Conservation (phyloP, 768 basidiomycete species). For the Boletus insuetus region DNA sequence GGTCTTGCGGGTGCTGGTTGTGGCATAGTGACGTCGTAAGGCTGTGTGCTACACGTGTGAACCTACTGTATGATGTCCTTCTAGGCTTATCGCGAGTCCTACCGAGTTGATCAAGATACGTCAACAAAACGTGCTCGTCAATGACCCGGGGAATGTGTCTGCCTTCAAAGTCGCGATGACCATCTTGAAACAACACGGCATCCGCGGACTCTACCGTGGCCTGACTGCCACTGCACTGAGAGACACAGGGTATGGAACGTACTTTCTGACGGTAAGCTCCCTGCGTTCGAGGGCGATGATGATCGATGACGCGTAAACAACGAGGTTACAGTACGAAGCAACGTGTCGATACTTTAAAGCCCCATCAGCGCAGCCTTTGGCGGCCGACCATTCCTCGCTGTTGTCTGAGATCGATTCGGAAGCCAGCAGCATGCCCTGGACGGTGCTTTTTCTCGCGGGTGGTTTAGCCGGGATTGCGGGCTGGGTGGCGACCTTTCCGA, state of each 20-base stretch:
- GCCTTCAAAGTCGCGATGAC: slow-evolving; percentile 51
- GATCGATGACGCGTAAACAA: slow-evolving; percentile 5
- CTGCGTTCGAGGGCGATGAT: background rate
- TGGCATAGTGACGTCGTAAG: slow-evolving; percentile 78
- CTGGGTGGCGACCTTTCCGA: slow-evolving; percentile 81
- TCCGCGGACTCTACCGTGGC: slow-evolving; percentile 76
- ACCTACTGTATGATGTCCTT: background rate
- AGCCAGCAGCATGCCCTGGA: slow-evolving; percentile 42
- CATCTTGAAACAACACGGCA: slow-evolving; percentile 54
- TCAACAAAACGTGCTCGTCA: slow-evolving; percentile 55
- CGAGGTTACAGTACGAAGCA: slow-evolving; percentile 54
- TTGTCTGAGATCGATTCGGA: slow-evolving; percentile 41
- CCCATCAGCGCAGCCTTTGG: slow-evolving; percentile 1
- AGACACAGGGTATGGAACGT: slow-evolving; percentile 82
- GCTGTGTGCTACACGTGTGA: slow-evolving; percentile 4
- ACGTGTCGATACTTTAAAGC: slow-evolving; percentile 50
- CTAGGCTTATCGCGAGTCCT: slow-evolving; percentile 73
- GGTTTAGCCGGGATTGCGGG: slow-evolving; percentile 74
- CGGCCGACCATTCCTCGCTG: slow-evolving; percentile 34
- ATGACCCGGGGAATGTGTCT: slow-evolving; percentile 37
- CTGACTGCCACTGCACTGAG: slow-evolving; percentile 68
- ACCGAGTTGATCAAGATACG: slow-evolving; percentile 88
- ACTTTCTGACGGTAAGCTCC: slow-evolving; percentile 69
- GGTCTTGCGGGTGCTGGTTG: slow-evolving; percentile 76
- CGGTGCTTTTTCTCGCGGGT: slow-evolving; percentile 66